A percentile compares a stretch with the other conserved stretches of the same genome.
phyloP scores from a whole-genome alignment of 345 rosid genomes.

The Triadica sebifera region DNA sequence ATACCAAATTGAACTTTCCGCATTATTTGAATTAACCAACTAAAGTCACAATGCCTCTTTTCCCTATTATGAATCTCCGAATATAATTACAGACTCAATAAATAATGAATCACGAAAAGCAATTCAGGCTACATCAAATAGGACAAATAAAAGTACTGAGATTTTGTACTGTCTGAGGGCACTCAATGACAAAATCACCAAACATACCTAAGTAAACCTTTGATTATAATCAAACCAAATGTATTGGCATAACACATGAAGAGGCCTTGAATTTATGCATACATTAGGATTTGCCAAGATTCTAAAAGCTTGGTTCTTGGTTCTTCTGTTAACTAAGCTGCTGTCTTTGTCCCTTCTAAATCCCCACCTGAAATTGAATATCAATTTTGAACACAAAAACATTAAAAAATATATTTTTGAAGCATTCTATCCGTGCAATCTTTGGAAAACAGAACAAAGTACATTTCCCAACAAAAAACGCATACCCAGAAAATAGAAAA shows the following conservation, averaged over 20 bases:
- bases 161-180: slow-evolving; percentile 6
- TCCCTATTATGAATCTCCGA: background rate
- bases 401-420: background rate
- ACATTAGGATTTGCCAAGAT: slow-evolving; percentile 74
- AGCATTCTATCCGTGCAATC: background rate
- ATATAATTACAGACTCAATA: background rate
- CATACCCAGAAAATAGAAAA: background rate
- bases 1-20: background rate
- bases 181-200: slow-evolving; percentile 20
- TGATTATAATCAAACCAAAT: slow-evolving; percentile 36
- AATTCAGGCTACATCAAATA: slow-evolving; percentile 12
- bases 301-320: slow-evolving; percentile 53
- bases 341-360: slow-evolving; percentile 37
- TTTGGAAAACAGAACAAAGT: background rate
- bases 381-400: background rate
- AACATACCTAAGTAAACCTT: slow-evolving; percentile 39
- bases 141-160: slow-evolving; percentile 7
- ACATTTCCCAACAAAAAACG: too few relatives aligned
- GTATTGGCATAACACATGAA: slow-evolving; percentile 27
- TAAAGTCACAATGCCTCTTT: background rate
- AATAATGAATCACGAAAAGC: background rate
- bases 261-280: slow-evolving; percentile 42
- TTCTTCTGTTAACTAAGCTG: slow-evolving; percentile 29
- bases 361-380: slow-evolving; percentile 39
- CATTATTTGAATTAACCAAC: background rate